A percentile compares a stretch with the other conserved stretches of the same genome.
Evolutionary conservation across 225 moss, liverwort and hornwort genomes (phyloP).

Genomic region (Bryoerythrophyllum caledonicum): DNA sequence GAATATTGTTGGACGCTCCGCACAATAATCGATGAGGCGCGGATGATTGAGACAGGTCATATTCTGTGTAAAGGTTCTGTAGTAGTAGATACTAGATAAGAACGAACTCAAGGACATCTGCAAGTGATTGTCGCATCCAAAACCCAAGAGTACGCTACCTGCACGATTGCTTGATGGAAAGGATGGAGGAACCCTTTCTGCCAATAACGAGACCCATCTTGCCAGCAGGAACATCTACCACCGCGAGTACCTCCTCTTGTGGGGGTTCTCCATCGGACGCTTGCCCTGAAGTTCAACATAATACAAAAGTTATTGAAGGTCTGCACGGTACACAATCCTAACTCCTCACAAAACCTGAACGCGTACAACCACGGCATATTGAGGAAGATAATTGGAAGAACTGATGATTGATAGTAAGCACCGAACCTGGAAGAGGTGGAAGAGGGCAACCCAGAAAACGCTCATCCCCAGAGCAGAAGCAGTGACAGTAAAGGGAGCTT

Average conservation of each 20-base stretch:
- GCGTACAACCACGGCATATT: neutral
- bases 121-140: neutral
- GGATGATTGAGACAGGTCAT: slow-evolving; percentile 1
- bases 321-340: neutral
- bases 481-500: slow-evolving; percentile 86
- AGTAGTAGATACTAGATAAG: slow-evolving; percentile 8
- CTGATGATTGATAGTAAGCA: neutral
- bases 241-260: slow-evolving; percentile 74
- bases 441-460: slow-evolving; percentile 59
- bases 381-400: neutral
- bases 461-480: slow-evolving; percentile 74
- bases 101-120: slow-evolving; percentile 7
- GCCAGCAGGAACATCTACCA: slow-evolving; percentile 74
- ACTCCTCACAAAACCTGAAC: neutral
- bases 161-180: slow-evolving; percentile 85
- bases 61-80: neutral
- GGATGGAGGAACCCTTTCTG: slow-evolving; percentile 81
- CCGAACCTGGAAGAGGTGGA: slow-evolving; percentile 62
- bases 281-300: slow-evolving; percentile 43
- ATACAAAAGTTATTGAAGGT: slow-evolving; percentile 13
- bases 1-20: neutral
- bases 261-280: slow-evolving; percentile 34
- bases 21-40: slow-evolving; percentile 1
- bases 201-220: slow-evolving; percentile 95
- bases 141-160: slow-evolving; percentile 37